Conservation (phyloP, 805 yeast genomes). For the Candida alai region DNA sequence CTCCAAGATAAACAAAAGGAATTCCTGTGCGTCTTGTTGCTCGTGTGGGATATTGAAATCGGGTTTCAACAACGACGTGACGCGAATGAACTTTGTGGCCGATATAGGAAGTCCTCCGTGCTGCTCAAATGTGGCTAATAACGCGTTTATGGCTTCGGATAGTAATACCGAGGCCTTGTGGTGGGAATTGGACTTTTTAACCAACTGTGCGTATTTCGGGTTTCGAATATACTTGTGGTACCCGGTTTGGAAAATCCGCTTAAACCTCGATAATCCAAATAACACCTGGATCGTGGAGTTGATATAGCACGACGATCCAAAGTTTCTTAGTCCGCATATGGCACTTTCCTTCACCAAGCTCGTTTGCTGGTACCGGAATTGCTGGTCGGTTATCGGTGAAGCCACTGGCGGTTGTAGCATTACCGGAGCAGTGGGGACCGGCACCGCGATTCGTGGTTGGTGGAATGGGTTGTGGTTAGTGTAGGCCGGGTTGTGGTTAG, state of each 20-base stretch:
- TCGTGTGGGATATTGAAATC: slow-evolving; percentile 67
- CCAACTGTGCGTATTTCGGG: slow-evolving; percentile 24
- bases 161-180: slow-evolving; percentile 24
- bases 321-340: slow-evolving; percentile 60
- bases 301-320: slow-evolving; percentile 74
- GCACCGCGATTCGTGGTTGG: too few relatives aligned
- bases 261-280: slow-evolving; percentile 50
- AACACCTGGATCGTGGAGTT: slow-evolving; percentile 71
- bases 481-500: too few relatives aligned
- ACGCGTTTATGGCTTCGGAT: slow-evolving; percentile 48
- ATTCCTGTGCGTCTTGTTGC: slow-evolving; percentile 82
- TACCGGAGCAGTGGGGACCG: not conserved
- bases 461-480: too few relatives aligned
- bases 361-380: slow-evolving; percentile 12
- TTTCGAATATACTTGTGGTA: slow-evolving; percentile 41
- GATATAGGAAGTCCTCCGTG: slow-evolving; percentile 61
- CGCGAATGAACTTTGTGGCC: slow-evolving; percentile 59
- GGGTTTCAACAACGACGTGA: slow-evolving; percentile 52
- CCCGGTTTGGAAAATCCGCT: slow-evolving; percentile 44
- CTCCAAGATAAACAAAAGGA: slow-evolving; percentile 61
- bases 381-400: slow-evolving; percentile 7
- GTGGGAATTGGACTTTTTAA: slow-evolving; percentile 15
- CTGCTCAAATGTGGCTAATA: slow-evolving; percentile 54
- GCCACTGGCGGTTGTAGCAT: not conserved
- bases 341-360: slow-evolving; percentile 37